Base-by-base conservation (phyloP, 805 yeast genomes). In the Diddensiella santjacobensis region DNA sequence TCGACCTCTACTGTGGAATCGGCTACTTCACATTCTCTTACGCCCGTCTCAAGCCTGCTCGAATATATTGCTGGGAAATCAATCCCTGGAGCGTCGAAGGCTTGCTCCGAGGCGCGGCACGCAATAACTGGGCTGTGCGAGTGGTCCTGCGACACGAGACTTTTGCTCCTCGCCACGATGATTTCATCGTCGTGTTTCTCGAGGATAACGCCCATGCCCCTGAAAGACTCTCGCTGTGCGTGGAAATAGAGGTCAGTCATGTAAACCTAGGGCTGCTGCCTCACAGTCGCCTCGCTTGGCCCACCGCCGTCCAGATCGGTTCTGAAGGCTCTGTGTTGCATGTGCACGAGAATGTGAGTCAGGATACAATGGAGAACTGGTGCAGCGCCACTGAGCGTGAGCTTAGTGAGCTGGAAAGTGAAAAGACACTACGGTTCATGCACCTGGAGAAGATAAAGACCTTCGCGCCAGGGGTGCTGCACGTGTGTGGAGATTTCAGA, bases 381-480 rank as follows among this genome's bases (percentile, higher is more conserved):
- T 40, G 50, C 13, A 39, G 46, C 1, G 51, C 54, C 2, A 62
- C 68, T 2, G 38, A 17, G 4, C n/a, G 22, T 15, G 18, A 41
- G 2, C 48, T 58, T 11, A 31, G 36, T 8, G 13, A 13, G 8
- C 8, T 26, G 13, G 11, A 13, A 26, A 8, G 11, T 26, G 41
- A 13, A 17, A 8, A 42, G 4, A 30, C 43, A n/a, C 29, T 60
- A 1, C 47, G 40, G 4, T 65, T 64, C 8, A 6, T 57, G 1
- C 81, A 78, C 51, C 51, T 82, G 6, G 87, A 84, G 53, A 76
- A 70, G 55, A 85, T 88, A 47, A 88, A 87, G 66, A 84, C 91
- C 0, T 87, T 81, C 71, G 95, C 96, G 0, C 96, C 96, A 0
- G 91, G 84, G 42, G 80, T 88, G 1, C 83, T 86, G 83, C 96